Evolutionary conservation across 108 stramenopile species (phyloP).

Genomic region (Parietichytrium sp.): DNA sequence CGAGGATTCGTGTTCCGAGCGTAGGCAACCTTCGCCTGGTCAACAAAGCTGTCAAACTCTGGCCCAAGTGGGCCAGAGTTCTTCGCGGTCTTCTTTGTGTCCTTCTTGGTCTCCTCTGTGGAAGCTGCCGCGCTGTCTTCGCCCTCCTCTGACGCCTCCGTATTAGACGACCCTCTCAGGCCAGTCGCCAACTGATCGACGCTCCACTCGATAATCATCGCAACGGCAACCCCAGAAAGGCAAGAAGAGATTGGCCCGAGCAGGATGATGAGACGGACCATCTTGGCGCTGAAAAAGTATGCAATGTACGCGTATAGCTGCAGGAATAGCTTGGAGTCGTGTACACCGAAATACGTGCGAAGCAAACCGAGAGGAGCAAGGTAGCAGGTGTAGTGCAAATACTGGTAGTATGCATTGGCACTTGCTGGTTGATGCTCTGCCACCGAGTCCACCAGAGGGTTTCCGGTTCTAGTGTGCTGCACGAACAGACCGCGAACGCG

Average conservation of each 20-base stretch:
- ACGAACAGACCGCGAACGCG: constrained; percentile 84
- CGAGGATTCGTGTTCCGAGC: constrained; percentile 45
- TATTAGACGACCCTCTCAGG: not conserved
- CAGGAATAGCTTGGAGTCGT: constrained; percentile 79
- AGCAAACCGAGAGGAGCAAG: constrained; percentile 82
- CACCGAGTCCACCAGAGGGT: constrained; percentile 84
- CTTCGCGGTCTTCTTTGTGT: not conserved
- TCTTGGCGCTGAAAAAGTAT: constrained; percentile 92
- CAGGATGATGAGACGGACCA: constrained; percentile 93
- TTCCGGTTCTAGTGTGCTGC: constrained; percentile 83
- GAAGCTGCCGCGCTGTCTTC: not conserved
- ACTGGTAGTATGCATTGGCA: constrained; percentile 88
- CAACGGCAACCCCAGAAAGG: constrained; percentile 82
- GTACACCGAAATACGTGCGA: constrained; percentile 74
- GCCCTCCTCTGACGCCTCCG: not conserved
- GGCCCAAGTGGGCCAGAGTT: constrained; percentile 50
- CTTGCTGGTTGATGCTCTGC: constrained; percentile 96
- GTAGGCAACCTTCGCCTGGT: constrained; percentile 45
- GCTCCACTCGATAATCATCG: constrained; percentile 73
- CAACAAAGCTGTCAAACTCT: constrained; percentile 49
- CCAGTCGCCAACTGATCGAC: constrained; percentile 44
- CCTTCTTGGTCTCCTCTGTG: not conserved
- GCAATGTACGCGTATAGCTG: constrained; percentile 81
- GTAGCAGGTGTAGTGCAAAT: constrained; percentile 86
- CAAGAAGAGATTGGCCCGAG: constrained; percentile 84